A percentile compares a stretch with the other conserved stretches of the same genome.
Conservation (phyloP, 2,329 filamentous ascomycete species). For the Diaporthe helianthi region DNA sequence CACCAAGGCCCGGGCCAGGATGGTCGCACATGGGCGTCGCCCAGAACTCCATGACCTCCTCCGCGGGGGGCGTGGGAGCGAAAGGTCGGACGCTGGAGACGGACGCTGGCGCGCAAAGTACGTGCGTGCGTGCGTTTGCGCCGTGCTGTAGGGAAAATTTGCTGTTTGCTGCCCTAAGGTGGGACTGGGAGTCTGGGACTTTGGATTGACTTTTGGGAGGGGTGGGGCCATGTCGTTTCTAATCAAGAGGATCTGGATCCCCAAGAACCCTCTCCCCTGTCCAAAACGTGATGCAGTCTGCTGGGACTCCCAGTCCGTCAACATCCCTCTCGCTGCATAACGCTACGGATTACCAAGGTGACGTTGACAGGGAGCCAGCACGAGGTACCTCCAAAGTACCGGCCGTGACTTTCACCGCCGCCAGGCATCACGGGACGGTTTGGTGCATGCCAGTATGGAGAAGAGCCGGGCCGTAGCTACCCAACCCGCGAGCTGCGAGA, state of each 20-base stretch:
- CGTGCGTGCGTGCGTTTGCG: slow-evolving; percentile 23
- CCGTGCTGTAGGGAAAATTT: slow-evolving; percentile 28
- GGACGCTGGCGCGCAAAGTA: neutral
- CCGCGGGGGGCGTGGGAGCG: slow-evolving; percentile 18
- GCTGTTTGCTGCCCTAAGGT: slow-evolving; percentile 31
- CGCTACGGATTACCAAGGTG: slow-evolving; percentile 30
- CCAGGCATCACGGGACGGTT: slow-evolving; percentile 29
- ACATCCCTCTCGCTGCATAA: slow-evolving; percentile 33
- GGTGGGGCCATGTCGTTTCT: slow-evolving; percentile 34
- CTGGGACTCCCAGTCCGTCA: slow-evolving; percentile 31
- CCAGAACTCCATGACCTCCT: slow-evolving; percentile 22
- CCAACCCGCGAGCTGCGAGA: slow-evolving; percentile 26
- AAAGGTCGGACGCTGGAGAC: slow-evolving; percentile 28
- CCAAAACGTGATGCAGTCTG: slow-evolving; percentile 34
- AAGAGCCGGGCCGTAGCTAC: slow-evolving; percentile 28
- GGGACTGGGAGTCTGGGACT: slow-evolving; percentile 28
- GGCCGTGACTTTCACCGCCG: slow-evolving; percentile 23
- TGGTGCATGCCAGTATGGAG: slow-evolving; percentile 23
- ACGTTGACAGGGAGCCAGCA: slow-evolving; percentile 21
- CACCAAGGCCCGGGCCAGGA: slow-evolving; percentile 16
- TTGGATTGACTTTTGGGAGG: slow-evolving; percentile 31
- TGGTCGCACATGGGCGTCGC: slow-evolving; percentile 18
- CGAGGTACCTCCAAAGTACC: slow-evolving; percentile 33
- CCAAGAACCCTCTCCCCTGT: slow-evolving; percentile 34
- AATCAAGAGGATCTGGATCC: slow-evolving; percentile 28